Conservation (phyloP, 257 asterid genomes). For the Solanum piurae region DNA sequence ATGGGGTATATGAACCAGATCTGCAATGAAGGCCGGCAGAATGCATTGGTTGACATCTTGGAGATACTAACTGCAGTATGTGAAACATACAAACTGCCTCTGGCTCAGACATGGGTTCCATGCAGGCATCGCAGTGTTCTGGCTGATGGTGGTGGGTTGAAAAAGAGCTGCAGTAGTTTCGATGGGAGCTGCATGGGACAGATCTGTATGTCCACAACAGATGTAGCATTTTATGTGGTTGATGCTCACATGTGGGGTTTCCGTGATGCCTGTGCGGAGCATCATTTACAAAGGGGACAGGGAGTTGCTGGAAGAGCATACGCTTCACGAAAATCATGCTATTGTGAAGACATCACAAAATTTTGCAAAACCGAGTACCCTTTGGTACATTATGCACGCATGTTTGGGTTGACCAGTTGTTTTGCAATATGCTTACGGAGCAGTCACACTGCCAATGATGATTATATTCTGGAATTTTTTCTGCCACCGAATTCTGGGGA, state of each 20-base stretch:
- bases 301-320: constrained; percentile 17
- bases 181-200: constrained; percentile 7
- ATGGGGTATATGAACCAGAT: constrained; percentile 32
- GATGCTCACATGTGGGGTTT: constrained; percentile 14
- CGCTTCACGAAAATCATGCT: constrained; percentile 1
- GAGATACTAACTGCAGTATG: constrained; percentile 4
- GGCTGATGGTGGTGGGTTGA: constrained; percentile 2
- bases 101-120: constrained; percentile 19
- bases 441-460: neutral
- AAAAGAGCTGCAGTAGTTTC: constrained; percentile 5
- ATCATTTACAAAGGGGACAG: constrained; percentile 10
- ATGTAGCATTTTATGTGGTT: constrained; percentile 5
- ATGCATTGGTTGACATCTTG: constrained; percentile 12
- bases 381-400: constrained; percentile 14
- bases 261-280: constrained; percentile 12
- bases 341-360: constrained; percentile 7
- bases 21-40: constrained; percentile 79
- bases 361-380: constrained; percentile 16
- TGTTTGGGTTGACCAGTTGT: constrained; percentile 8
- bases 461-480: constrained; percentile 13
- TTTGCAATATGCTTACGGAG: constrained; percentile 6
- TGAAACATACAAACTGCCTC: constrained; percentile 12
- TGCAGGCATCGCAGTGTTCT: constrained; percentile 8
- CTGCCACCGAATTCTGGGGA: constrained; percentile 11
- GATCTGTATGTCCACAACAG: constrained; percentile 1